These are phyloP conservation scores for Pezicula neosporulosa DNA, from an alignment of 2,329 filamentous ascomycete genomes.

Conservation along the genomic window DNA sequence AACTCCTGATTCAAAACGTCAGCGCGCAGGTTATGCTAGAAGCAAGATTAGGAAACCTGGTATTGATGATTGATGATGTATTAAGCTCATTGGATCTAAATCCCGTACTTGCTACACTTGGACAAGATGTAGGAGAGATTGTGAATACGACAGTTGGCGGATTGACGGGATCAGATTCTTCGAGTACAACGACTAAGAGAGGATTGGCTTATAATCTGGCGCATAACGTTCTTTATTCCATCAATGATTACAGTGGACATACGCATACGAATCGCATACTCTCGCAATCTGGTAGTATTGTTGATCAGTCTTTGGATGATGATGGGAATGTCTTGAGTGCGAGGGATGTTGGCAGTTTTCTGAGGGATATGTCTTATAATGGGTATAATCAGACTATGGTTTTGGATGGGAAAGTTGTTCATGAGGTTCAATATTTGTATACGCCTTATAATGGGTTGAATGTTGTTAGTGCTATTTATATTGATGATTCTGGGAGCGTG, in stretches of 20 bases:
- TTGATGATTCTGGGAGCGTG: conserved; percentile 42
- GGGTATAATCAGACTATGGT: conserved; percentile 46
- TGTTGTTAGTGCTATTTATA: conserved; percentile 44
- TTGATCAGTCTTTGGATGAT: conserved; percentile 52
- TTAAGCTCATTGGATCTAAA: conserved; percentile 58
- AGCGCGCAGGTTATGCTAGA: conserved; percentile 56
- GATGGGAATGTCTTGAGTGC: conserved; percentile 41
- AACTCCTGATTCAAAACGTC: conserved; percentile 54
- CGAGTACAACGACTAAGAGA: conserved; percentile 21
- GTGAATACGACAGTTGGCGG: conserved; percentile 37
- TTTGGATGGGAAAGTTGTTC: conserved; percentile 41
- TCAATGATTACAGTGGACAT: conserved; percentile 56
- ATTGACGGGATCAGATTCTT: conserved; percentile 6
- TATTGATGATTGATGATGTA: conserved; percentile 55
- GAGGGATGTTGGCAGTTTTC: conserved; percentile 45
- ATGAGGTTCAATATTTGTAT: conserved; percentile 51
- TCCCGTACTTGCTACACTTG: conserved; percentile 53
- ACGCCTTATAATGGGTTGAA: conserved; percentile 45
- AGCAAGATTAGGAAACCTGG: conserved; percentile 55
- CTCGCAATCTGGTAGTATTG: conserved; percentile 50
- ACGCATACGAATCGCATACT: conserved; percentile 54
- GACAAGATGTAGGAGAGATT: conserved; percentile 44
- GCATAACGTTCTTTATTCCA: conserved; percentile 56
- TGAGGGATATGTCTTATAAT: conserved; percentile 50
- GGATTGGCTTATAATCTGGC: conserved; percentile 40